Evolutionary conservation across 768 basidiomycete species (phyloP).

Genomic region (Calocybe indica): DNA sequence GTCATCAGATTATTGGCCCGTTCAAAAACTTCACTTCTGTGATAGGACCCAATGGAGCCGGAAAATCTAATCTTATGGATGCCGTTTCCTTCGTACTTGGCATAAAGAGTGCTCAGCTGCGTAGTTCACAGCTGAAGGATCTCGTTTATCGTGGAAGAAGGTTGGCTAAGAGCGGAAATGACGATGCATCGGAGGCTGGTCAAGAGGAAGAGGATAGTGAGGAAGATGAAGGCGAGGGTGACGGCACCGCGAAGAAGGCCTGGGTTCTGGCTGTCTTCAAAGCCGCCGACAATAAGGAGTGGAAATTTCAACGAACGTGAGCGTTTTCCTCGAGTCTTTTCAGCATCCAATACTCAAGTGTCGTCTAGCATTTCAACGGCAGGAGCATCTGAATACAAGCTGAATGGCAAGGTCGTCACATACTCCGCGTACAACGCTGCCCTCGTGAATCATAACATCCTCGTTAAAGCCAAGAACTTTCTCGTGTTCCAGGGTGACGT

Average conservation of each 20-base stretch:
- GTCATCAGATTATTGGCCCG: conserved; percentile 83
- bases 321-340: conserved; percentile 23
- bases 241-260: conserved; percentile 85
- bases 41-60: conserved; percentile 98
- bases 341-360: conserved; percentile 1
- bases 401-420: conserved; percentile 77
- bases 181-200: conserved; percentile 36
- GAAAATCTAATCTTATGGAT: conserved; percentile 99
- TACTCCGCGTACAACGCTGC: conserved; percentile 87
- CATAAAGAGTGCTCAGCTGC: conserved; percentile 87
- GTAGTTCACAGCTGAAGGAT: conserved; percentile 92
- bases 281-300: conserved; percentile 75
- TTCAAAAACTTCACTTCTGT: conserved; percentile 93
- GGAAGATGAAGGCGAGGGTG: conserved; percentile 51
- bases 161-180: conserved; percentile 45
- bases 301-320: conserved; percentile 88
- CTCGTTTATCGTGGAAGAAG: conserved; percentile 89
- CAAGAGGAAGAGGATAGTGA: conserved; percentile 49
- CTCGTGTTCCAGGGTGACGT: conserved; percentile 99
- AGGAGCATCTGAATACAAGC: conserved; percentile 86
- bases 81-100: conserved; percentile 99
- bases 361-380: conserved; percentile 73
- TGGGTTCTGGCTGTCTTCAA: conserved; percentile 93
- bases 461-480: conserved; percentile 99
- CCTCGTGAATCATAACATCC: conserved; percentile 85